Evolutionary conservation across 108 stramenopile species (phyloP).

Genomic region (Nitzschia putrida): DNA sequence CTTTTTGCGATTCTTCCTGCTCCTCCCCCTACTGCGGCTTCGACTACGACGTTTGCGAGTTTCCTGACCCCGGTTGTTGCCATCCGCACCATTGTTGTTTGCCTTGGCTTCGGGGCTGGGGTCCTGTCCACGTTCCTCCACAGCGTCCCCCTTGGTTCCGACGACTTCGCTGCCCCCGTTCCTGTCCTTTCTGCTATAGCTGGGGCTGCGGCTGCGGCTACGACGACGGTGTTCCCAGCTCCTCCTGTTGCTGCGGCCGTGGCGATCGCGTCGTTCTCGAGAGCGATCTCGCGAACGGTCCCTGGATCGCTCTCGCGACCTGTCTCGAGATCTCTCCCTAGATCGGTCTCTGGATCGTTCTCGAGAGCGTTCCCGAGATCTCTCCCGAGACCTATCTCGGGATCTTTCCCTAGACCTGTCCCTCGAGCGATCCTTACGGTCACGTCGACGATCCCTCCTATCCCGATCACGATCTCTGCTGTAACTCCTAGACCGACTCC

Average conservation of each 20-base stretch:
- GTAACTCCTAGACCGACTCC: slow-evolving; percentile 41
- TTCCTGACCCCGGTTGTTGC: slow-evolving; percentile 8
- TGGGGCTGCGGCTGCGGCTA: slow-evolving; percentile 38
- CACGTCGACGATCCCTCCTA: slow-evolving; percentile 32
- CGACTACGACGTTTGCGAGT: slow-evolving; percentile 36
- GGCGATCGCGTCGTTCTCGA: slow-evolving; percentile 33
- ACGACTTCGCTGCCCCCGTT: slow-evolving; percentile 2
- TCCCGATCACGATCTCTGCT: slow-evolving; percentile 40
- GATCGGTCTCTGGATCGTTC: slow-evolving; percentile 17
- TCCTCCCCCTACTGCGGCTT: slow-evolving; percentile 42
- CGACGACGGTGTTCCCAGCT: slow-evolving; percentile 30
- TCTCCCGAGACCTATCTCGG: slow-evolving; percentile 29
- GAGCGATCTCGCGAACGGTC: slow-evolving; percentile 40
- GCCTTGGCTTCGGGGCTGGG: slow-evolving; percentile 14
- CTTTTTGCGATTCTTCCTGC: slow-evolving; percentile 42
- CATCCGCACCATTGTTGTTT: slow-evolving; percentile 9
- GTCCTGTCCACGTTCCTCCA: slow-evolving; percentile 1
- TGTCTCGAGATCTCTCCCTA: slow-evolving; percentile 28
- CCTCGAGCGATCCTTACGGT: slow-evolving; percentile 35
- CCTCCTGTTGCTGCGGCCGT: slow-evolving; percentile 19
- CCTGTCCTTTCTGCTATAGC: slow-evolving; percentile 14
- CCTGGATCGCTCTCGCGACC: slow-evolving; percentile 39
- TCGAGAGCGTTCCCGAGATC: slow-evolving; percentile 26
- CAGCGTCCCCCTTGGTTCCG: slow-evolving; percentile 1
- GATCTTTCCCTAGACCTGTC: slow-evolving; percentile 31